Evolutionary conservation across 1,139 yeast genomes (phyloP).

Genomic region (Sugiyamaella paludigena): DNA sequence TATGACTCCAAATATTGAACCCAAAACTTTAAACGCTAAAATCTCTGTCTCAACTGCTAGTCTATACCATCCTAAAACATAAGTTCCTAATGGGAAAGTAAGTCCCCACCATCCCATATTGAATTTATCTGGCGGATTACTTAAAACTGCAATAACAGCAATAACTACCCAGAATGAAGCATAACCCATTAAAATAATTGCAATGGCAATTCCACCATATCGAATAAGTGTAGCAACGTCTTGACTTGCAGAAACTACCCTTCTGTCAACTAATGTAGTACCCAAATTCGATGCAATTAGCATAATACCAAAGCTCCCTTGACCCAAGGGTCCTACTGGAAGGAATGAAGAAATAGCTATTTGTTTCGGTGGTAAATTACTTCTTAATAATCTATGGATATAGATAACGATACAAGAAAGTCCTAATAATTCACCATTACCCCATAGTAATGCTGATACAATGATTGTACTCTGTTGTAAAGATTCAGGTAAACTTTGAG

Average conservation of each 20-base stretch:
- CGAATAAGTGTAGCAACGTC: constrained; percentile 16
- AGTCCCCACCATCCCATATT: constrained; percentile 76
- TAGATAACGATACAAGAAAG: constrained; percentile 55
- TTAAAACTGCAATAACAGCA: constrained; percentile 40
- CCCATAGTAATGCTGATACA: constrained; percentile 59
- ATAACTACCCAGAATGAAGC: constrained; percentile 64
- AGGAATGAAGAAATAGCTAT: constrained; percentile 55
- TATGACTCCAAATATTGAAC: constrained; percentile 56
- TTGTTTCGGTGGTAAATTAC: constrained; percentile 55
- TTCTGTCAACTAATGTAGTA: neutral
- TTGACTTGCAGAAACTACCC: constrained; percentile 1
- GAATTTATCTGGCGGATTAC: constrained; percentile 43
- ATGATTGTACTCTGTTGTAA: constrained; percentile 53
- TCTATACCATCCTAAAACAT: constrained; percentile 59
- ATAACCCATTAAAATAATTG: constrained; percentile 52
- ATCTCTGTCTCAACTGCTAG: constrained; percentile 48
- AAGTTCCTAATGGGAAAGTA: constrained; percentile 88
- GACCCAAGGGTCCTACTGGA: constrained; percentile 74
- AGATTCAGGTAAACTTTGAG: constrained; percentile 42
- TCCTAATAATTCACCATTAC: constrained; percentile 62
- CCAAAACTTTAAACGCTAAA: constrained; percentile 56
- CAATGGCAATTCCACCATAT: constrained; percentile 29
- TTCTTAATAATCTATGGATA: constrained; percentile 54
- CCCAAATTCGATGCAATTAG: constrained; percentile 10
- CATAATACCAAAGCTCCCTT: constrained; percentile 65